phyloP scores from a whole-genome alignment of 1,284 basidiomycete species.

The Cryptococcus sp. region DNA sequence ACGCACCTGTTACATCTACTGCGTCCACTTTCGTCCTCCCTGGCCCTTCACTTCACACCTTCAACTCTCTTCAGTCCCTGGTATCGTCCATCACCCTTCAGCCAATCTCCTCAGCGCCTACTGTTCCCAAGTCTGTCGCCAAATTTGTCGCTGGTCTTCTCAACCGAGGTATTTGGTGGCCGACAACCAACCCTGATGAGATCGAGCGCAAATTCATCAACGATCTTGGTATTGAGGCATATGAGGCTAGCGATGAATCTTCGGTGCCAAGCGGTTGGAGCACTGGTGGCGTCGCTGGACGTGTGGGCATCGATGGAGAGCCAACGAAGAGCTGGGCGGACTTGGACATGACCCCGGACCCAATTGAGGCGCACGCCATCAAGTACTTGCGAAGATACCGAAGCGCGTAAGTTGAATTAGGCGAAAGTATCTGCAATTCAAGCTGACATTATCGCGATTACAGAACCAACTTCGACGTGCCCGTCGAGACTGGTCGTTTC shows the following conservation, averaged over 20 bases:
- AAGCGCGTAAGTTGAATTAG: conserved; percentile 58
- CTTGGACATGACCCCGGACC: conserved; percentile 67
- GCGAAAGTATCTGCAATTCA: neutral
- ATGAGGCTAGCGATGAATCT: conserved; percentile 28
- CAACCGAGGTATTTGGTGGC: conserved; percentile 85
- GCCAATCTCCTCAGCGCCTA: conserved; percentile 65
- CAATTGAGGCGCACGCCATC: conserved; percentile 87
- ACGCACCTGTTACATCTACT: conserved; percentile 61
- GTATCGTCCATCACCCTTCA: conserved; percentile 79
- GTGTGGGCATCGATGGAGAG: conserved; percentile 51
- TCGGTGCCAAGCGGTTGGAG: conserved; percentile 50
- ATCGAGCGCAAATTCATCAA: conserved; percentile 83
- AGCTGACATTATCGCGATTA: neutral
- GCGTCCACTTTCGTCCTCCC: conserved; percentile 76
- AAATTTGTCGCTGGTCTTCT: conserved; percentile 65
- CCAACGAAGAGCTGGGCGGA: conserved; percentile 57
- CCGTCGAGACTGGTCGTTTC: conserved; percentile 52
- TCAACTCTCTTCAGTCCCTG: conserved; percentile 80
- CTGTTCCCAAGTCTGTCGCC: conserved; percentile 76
- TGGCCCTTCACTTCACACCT: conserved; percentile 83
- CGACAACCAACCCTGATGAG: conserved; percentile 86
- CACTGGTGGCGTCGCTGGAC: conserved; percentile 53
- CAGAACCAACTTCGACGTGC: conserved; percentile 51
- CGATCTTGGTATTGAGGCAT: conserved; percentile 64
- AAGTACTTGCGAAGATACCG: conserved; percentile 89